phyloP scores from a whole-genome alignment of 495 filamentous ascomycete species.

The Talaromyces liani region DNA sequence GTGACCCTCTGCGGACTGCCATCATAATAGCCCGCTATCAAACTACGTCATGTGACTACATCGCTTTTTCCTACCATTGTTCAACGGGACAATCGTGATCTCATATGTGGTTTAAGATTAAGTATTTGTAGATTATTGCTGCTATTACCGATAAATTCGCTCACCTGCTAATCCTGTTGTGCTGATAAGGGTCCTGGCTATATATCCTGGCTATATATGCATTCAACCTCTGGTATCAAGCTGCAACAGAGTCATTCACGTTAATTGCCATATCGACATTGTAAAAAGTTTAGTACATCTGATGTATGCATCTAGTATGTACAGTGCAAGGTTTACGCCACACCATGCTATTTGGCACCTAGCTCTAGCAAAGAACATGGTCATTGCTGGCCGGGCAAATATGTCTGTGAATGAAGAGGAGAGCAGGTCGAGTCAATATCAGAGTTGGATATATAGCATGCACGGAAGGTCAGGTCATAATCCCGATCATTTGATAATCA shows the following conservation, averaged over 20 bases:
- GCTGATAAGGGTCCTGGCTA: neutral
- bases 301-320: constrained; percentile 6
- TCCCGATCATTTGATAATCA: neutral
- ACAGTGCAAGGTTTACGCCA: constrained; percentile 3
- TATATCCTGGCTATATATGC: neutral
- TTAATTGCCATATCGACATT: neutral
- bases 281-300: neutral
- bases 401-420: neutral
- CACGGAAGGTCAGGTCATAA: neutral
- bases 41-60: neutral
- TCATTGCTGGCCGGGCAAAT: neutral
- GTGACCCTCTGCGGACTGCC: neutral
- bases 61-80: neutral
- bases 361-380: neutral
- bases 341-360: constrained; percentile 3
- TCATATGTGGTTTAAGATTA: neutral
- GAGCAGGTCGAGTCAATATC: neutral
- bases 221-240: neutral
- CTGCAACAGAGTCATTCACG: neutral
- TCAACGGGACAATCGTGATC: no score
- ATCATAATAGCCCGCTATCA: neutral
- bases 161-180: neutral
- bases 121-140: neutral
- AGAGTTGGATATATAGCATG: neutral
- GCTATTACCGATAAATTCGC: neutral